phyloP scores from a whole-genome alignment of 345 rosid species.

The Angophora floribunda region DNA sequence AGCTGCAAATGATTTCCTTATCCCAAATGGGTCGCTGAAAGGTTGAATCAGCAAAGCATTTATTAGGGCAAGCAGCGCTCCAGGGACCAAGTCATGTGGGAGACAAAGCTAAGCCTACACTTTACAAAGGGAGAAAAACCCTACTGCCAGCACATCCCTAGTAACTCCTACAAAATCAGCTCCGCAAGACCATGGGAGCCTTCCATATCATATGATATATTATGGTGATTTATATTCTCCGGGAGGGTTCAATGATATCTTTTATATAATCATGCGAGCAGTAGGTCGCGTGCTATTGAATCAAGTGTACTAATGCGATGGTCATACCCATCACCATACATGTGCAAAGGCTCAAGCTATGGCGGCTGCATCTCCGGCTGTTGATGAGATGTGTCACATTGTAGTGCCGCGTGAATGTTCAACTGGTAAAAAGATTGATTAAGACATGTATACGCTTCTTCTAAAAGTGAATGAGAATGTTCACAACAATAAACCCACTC shows the following conservation, averaged over 20 bases:
- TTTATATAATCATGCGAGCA: background rate
- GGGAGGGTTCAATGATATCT: background rate
- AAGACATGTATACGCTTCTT: background rate
- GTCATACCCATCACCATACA: constrained; percentile 2
- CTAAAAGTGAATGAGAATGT: background rate
- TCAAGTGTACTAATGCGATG: constrained; percentile 5
- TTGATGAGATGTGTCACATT: background rate
- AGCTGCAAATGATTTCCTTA: background rate
- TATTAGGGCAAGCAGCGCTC: background rate
- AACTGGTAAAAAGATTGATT: background rate
- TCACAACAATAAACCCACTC: background rate
- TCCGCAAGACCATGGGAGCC: background rate
- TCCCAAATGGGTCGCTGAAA: background rate
- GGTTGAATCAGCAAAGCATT: background rate
- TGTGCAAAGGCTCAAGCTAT: constrained; percentile 24
- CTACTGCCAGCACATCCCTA: background rate
- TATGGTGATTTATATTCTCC: background rate
- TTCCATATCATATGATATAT: background rate
- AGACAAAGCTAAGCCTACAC: background rate
- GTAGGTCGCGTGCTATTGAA: constrained; percentile 14
- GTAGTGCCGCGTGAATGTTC: background rate
- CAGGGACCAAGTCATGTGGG: background rate
- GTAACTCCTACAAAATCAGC: background rate
- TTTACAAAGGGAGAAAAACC: background rate
- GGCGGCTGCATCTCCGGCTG: constrained; percentile 26